phyloP scores from a whole-genome alignment of 1,284 basidiomycete genomes.

The Ustilago cynodontis region DNA sequence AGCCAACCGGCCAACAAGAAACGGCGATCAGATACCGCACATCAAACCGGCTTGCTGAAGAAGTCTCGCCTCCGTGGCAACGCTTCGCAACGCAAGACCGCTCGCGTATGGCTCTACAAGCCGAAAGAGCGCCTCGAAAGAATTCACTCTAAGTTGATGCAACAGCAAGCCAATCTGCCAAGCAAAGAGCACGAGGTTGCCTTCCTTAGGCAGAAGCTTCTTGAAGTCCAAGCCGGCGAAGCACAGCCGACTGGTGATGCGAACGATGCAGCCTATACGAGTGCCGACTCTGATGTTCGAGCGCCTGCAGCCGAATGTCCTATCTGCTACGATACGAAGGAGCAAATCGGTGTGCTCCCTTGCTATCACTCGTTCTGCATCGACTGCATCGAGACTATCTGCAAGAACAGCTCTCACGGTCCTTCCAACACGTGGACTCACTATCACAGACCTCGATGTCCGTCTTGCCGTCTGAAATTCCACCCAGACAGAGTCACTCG shows the following conservation, averaged over 20 bases:
- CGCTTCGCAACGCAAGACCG: constrained; percentile 37
- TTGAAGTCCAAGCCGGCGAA: constrained; percentile 73
- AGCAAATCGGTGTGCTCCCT: constrained; percentile 47
- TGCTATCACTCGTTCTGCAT: constrained; percentile 58
- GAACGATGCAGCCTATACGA: constrained; percentile 79
- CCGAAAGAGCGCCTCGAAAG: constrained; percentile 45
- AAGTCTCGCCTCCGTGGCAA: constrained; percentile 51
- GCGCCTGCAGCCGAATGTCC: constrained; percentile 31
- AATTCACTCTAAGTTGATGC: constrained; percentile 17
- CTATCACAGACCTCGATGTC: constrained; percentile 20
- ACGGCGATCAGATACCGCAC: constrained; percentile 23
- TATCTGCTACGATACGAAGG: constrained; percentile 46
- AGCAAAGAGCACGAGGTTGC: constrained; percentile 48
- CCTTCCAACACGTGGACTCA: background rate
- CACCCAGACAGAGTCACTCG: constrained; percentile 33
- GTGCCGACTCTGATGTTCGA: constrained; percentile 73
- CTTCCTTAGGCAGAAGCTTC: constrained; percentile 39
- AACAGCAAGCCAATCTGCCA: constrained; percentile 8
- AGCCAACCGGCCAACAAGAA: constrained; percentile 1
- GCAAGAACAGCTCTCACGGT: constrained; percentile 18
- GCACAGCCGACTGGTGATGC: constrained; percentile 71
- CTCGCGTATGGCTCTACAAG: constrained; percentile 50
- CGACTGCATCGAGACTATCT: constrained; percentile 44
- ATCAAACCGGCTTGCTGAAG: constrained; percentile 39
- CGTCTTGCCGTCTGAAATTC: constrained; percentile 41